Evolutionary conservation across 805 yeast genomes (phyloP).

Genomic region (Candida tammaniensis): DNA sequence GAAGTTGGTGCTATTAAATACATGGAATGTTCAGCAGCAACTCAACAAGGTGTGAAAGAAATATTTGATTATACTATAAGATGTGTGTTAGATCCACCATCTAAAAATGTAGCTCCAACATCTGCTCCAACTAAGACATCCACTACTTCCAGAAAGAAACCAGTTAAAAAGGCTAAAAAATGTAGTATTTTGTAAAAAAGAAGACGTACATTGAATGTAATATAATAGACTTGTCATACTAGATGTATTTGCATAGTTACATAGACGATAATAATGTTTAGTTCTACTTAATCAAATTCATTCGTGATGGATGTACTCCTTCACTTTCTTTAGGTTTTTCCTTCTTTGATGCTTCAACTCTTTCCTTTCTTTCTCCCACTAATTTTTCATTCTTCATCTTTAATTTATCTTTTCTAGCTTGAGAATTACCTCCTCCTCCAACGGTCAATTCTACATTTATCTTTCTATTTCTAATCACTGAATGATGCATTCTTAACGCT

Average conservation of each 20-base stretch:
- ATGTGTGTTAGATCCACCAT: slow-evolving; percentile 58
- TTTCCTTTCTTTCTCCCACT: slow-evolving; percentile 63
- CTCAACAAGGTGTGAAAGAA: slow-evolving; percentile 81
- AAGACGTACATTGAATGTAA: no score
- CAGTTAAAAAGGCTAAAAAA: slow-evolving; percentile 33
- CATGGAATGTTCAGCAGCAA: slow-evolving; percentile 87
- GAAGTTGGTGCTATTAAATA: slow-evolving; percentile 72
- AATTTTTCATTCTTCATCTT: slow-evolving; percentile 75
- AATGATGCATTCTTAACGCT: slow-evolving; percentile 83
- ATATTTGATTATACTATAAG: slow-evolving; percentile 82
- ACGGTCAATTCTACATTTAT: slow-evolving; percentile 96
- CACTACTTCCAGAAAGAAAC: slow-evolving; percentile 19
- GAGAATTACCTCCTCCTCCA: slow-evolving; percentile 96
- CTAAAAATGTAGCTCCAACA: slow-evolving; percentile 11
- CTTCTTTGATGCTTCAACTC: slow-evolving; percentile 35
- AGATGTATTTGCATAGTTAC: slow-evolving; percentile 4
- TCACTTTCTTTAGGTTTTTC: slow-evolving; percentile 7
- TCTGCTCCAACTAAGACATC: slow-evolving; percentile 9
- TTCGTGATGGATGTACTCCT: slow-evolving; percentile 67
- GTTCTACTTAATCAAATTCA: slow-evolving; percentile 37
- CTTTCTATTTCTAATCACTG: slow-evolving; percentile 63
- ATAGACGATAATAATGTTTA: slow-evolving; percentile 1
- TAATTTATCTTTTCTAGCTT: slow-evolving; percentile 62
- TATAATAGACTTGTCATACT: slow-evolving; percentile 1
- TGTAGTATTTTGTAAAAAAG: slow-evolving; percentile 39